phyloP scores from a whole-genome alignment of 306 rosid genomes.

The Malus asiatica region DNA sequence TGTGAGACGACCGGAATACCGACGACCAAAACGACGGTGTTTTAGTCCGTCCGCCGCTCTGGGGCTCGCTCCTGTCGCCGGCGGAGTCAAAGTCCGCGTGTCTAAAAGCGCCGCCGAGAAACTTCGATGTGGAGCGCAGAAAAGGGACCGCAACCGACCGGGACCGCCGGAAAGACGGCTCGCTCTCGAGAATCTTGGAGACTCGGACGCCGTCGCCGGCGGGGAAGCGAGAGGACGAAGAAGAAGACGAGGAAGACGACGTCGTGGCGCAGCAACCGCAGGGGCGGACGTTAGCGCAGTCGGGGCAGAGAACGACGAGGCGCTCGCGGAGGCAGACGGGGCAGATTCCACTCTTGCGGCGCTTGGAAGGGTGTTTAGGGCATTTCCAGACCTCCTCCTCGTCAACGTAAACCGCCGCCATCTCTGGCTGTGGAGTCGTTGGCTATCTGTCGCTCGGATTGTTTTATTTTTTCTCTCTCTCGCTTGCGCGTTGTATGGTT shows the following conservation, averaged over 20 bases:
- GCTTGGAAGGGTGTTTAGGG: constrained; percentile 71
- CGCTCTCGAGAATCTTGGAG: constrained; percentile 55
- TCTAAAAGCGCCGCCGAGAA: constrained; percentile 28
- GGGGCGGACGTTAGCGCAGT: constrained; percentile 86
- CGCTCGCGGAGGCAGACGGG: constrained; percentile 84
- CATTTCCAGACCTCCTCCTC: constrained; percentile 93
- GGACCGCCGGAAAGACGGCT: constrained; percentile 68
- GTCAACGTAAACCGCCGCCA: constrained; percentile 65
- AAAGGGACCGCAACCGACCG: constrained; percentile 82
- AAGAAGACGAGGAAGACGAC: constrained; percentile 32
- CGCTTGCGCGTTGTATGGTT: neutral
- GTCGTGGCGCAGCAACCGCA: constrained; percentile 60
- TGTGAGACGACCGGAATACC: constrained; percentile 35
- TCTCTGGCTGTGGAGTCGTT: constrained; percentile 7
- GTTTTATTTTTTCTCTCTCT: neutral
- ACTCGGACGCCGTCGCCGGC: constrained; percentile 18
- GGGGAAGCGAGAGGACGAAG: constrained; percentile 55
- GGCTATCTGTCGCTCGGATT: neutral
- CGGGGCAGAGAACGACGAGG: constrained; percentile 71
- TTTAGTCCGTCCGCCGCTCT: constrained; percentile 9
- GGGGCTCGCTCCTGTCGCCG: constrained; percentile 14
- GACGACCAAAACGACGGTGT: constrained; percentile 83
- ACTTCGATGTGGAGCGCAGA: constrained; percentile 66
- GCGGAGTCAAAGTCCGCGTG: constrained; percentile 1
- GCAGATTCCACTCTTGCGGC: constrained; percentile 75